A percentile compares a stretch with the other conserved stretches of the same genome.
Evolutionary conservation across 257 asterid genomes (phyloP).

Genomic region (Rubia yunnanensis): DNA sequence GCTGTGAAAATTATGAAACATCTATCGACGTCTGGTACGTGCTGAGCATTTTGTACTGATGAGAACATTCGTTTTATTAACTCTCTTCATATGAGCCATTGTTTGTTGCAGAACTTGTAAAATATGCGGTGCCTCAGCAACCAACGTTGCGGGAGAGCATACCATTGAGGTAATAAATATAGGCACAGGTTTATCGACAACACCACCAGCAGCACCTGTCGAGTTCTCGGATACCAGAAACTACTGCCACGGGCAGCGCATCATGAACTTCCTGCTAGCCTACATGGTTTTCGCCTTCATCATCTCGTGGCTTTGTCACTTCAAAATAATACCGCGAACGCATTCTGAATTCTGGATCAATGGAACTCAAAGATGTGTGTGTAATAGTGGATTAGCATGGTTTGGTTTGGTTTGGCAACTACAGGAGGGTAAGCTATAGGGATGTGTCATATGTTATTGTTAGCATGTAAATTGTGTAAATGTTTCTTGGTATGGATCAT

Average conservation of each 20-base stretch:
- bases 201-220: conserved; percentile 17
- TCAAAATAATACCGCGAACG: conserved; percentile 27
- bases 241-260: conserved; percentile 36
- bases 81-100: background rate
- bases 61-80: too few species aligned
- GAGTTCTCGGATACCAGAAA: conserved; percentile 22
- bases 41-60: too few species aligned
- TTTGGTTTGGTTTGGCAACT: background rate
- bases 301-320: conserved; percentile 50
- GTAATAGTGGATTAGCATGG: conserved; percentile 9
- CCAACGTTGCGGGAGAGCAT: conserved; percentile 33
- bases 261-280: conserved; percentile 41
- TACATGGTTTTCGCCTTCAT: conserved; percentile 46
- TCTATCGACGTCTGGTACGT: too few species aligned
- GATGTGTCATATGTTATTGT: background rate
- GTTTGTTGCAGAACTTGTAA: conserved; percentile 42
- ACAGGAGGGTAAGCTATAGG: background rate
- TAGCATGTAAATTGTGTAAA: conserved; percentile 7
- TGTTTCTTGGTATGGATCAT: background rate
- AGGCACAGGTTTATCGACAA: conserved; percentile 12
- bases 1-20: too few species aligned
- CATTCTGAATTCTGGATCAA: background rate
- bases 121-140: conserved; percentile 39
- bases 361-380: background rate
- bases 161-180: conserved; percentile 17